Percentiles rank a stretch among this genome's conserved stretches.
Conservation (phyloP, 2,329 filamentous ascomycete genomes). For the Aspergillus ustus region DNA sequence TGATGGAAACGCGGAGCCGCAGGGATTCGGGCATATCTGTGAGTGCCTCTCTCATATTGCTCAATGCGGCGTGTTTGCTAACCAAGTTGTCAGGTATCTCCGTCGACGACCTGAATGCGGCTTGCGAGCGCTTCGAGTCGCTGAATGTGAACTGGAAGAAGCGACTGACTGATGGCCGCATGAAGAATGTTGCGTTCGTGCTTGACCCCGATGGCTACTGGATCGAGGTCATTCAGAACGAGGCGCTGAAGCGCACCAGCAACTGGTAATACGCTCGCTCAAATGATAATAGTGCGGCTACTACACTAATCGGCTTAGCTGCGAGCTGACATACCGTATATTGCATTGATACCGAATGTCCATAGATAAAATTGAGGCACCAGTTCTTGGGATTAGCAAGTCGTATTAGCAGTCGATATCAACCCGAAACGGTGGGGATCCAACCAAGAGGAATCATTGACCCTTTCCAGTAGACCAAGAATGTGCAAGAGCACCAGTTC, state of each 20-base stretch:
- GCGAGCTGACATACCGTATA: too few species aligned
- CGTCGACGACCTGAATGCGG: constrained; percentile 86
- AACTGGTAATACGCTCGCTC: constrained; percentile 37
- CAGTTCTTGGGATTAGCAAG: too few species aligned
- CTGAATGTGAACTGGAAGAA: constrained; percentile 91
- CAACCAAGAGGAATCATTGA: too few species aligned
- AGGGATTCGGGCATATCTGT: constrained; percentile 95
- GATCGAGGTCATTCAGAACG: constrained; percentile 76
- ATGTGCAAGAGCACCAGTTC: too few species aligned
- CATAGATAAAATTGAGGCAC: too few species aligned
- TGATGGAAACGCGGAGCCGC: constrained; percentile 86
- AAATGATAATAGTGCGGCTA: too few species aligned
- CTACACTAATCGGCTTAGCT: too few species aligned
- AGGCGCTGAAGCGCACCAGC: constrained; percentile 47
- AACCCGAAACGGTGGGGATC: too few species aligned
- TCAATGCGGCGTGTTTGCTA: not conserved
- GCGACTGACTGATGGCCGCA: constrained; percentile 83
- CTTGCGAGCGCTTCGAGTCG: constrained; percentile 83
- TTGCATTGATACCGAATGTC: too few species aligned
- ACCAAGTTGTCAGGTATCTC: constrained; percentile 62
- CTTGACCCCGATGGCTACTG: constrained; percentile 88
- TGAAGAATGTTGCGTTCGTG: constrained; percentile 94
- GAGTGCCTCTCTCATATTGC: constrained; percentile 35
- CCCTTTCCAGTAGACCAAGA: too few species aligned
- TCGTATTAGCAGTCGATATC: too few species aligned